These are phyloP conservation scores for Phytophthora agathidicida DNA, from an alignment of 352 stramenopile genomes.

Conservation along the genomic window DNA sequence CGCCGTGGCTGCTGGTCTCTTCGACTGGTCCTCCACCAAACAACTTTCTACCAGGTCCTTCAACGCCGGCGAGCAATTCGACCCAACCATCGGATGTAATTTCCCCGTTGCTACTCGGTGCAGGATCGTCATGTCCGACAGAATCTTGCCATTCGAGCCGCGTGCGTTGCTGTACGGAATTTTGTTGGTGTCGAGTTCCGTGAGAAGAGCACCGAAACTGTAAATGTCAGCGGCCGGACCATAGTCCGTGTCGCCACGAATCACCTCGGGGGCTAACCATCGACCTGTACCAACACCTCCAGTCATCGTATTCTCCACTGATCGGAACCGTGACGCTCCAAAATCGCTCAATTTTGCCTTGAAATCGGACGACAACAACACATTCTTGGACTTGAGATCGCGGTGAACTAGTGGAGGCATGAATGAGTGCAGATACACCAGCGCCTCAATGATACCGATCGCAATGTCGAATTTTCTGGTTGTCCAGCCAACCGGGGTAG, in stretches of 20 bases:
- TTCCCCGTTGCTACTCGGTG: constrained; percentile 39
- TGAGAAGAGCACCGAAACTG: constrained; percentile 50
- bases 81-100: constrained; percentile 34
- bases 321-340: constrained; percentile 44
- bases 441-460: constrained; percentile 41
- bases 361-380: constrained; percentile 38
- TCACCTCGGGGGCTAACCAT: constrained; percentile 55
- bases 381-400: constrained; percentile 54
- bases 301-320: constrained; percentile 44
- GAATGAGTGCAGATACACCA: constrained; percentile 54
- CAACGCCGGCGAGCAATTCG: constrained; percentile 28
- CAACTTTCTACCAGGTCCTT: constrained; percentile 39
- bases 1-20: constrained; percentile 28
- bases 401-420: constrained; percentile 39
- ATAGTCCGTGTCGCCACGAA: constrained; percentile 36
- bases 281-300: constrained; percentile 37
- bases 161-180: constrained; percentile 45
- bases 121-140: constrained; percentile 44
- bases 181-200: constrained; percentile 55
- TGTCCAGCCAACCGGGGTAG: constrained; percentile 15
- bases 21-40: constrained; percentile 25
- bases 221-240: constrained; percentile 48
- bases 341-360: constrained; percentile 57
- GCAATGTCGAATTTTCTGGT: constrained; percentile 38
- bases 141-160: constrained; percentile 17